phyloP scores from a whole-genome alignment of 1,284 basidiomycete species.

The Hymenochaete sp. region DNA sequence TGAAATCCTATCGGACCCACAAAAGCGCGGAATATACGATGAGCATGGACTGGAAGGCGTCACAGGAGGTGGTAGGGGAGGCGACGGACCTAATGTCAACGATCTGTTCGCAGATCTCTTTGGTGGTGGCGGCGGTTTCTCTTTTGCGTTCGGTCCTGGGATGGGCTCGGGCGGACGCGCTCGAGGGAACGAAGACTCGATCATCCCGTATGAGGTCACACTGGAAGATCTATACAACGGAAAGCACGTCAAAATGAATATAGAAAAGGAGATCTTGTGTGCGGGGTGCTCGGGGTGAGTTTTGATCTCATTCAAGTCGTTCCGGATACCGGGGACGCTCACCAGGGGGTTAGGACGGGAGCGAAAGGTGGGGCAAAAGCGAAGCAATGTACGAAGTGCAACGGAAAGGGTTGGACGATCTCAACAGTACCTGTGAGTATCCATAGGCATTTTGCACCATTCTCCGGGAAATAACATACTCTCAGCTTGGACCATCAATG shows the following conservation, averaged over 20 bases:
- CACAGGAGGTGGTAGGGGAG: conserved; percentile 32
- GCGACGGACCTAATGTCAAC: conserved; percentile 47
- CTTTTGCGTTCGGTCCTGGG: conserved; percentile 50
- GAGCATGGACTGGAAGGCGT: conserved; percentile 67
- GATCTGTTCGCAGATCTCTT: conserved; percentile 82
- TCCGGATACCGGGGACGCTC: conserved; percentile 18
- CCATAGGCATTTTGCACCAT: conserved; percentile 1
- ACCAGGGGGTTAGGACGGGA: conserved; percentile 66
- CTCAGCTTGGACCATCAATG: conserved; percentile 40
- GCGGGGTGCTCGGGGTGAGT: conserved; percentile 71
- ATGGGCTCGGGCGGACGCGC: conserved; percentile 36
- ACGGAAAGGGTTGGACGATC: conserved; percentile 72
- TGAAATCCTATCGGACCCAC: conserved; percentile 74
- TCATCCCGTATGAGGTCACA: conserved; percentile 78
- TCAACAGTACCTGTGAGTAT: conserved; percentile 41
- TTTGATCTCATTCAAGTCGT: conserved; percentile 4
- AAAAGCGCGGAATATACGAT: conserved; percentile 78
- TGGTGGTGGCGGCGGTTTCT: conserved; percentile 32
- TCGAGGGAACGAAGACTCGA: conserved; percentile 63
- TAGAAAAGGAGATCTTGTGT: conserved; percentile 83
- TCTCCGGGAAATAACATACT: conserved; percentile 2
- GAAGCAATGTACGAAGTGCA: conserved; percentile 74
- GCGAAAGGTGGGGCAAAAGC: conserved; percentile 74
- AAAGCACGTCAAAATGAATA: conserved; percentile 80
- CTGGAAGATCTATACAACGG: conserved; percentile 93